Evolutionary conservation across 352 stramenopile genomes (phyloP), one percentile per base, ranked within the genome.

Genomic region (Phytophthora cryptogea): DNA sequence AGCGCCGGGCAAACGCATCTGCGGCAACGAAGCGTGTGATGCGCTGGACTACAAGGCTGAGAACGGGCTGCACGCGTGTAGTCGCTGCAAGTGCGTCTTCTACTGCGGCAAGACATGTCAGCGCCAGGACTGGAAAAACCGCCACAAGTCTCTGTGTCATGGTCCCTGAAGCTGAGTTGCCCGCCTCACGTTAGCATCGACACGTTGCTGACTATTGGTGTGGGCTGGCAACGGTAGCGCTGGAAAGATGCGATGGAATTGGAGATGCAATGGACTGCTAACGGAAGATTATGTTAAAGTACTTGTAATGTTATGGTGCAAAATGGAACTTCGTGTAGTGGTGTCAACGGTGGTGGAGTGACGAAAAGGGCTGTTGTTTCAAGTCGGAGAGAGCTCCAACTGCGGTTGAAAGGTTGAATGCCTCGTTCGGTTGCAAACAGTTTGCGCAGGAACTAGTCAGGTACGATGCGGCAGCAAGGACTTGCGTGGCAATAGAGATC

Each of bases 31-130:
- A 0, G 64, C 60, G 3, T 92, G 80, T 56, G 66, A 82, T 23
- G 55, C 72, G 36, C 57, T 89, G 33, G 59, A 82, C 35, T 88
- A 90, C 49, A 60, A 47, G 13, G 42, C 76, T 0, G 44, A 37
- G 1, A 39, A 79, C 8, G 16, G 5, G 27, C 56, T 92, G 11
- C 58, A 76, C 16, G 67, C 47, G 8, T 92, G 82, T 27, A 70
- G 59, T n/a, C 80, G 74, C 35, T 92, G 82, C 63, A 85, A 80
- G 46, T 81, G 78, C 54, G 74, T 89, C 9, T 88, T 83, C 47
- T 92, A 92, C 60, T 92, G 82, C 48, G 53, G 65, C 51, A 88
- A 87, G 49, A 54, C 59, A 17, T 92, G 82, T 30, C 80, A 92
- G 54, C 68, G 70, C 32, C 59, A 74, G 39, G 78, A 92, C 70